phyloP scores from a whole-genome alignment of 2,329 filamentous ascomycete species.

The Exutisphaerella laricina region DNA sequence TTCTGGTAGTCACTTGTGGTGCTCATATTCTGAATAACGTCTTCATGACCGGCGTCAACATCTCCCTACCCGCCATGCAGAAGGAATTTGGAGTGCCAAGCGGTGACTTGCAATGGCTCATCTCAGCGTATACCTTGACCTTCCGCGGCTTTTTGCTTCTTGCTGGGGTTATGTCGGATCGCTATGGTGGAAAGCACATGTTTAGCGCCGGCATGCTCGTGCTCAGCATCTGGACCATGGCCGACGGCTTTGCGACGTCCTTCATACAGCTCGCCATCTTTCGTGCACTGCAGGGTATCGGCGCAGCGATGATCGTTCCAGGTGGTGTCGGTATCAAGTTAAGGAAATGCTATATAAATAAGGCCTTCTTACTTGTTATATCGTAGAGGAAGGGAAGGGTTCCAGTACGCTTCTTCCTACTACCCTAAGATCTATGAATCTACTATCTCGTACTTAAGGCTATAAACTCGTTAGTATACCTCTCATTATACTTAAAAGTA shows the following conservation, averaged over 20 bases:
- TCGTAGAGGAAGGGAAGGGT: too few species aligned
- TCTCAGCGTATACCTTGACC: conserved; percentile 39
- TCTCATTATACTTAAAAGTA: too few species aligned
- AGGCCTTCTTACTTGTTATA: conserved; percentile 33
- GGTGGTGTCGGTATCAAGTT: conserved; percentile 43
- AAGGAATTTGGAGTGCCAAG: conserved; percentile 34
- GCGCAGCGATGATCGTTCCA: conserved; percentile 44
- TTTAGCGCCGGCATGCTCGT: conserved; percentile 35
- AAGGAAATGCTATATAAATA: conserved; percentile 38
- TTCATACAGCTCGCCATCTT: conserved; percentile 42
- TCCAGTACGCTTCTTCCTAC: too few species aligned
- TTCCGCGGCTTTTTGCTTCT: conserved; percentile 35
- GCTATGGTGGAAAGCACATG: conserved; percentile 37
- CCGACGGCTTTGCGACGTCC: conserved; percentile 34
- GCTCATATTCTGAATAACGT: conserved; percentile 43
- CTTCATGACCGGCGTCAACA: conserved; percentile 38
- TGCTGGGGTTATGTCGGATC: conserved; percentile 34
- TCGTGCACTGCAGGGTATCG: conserved; percentile 45
- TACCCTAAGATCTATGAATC: too few species aligned
- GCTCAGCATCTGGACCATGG: conserved; percentile 22
- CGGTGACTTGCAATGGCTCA: conserved; percentile 40
- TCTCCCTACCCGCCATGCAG: conserved; percentile 39
- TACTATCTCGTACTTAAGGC: too few species aligned
- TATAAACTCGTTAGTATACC: too few species aligned
- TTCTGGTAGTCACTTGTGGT: conserved; percentile 39